phyloP scores from a whole-genome alignment of 1,284 basidiomycete genomes.

The Violaceomyces palustris region DNA sequence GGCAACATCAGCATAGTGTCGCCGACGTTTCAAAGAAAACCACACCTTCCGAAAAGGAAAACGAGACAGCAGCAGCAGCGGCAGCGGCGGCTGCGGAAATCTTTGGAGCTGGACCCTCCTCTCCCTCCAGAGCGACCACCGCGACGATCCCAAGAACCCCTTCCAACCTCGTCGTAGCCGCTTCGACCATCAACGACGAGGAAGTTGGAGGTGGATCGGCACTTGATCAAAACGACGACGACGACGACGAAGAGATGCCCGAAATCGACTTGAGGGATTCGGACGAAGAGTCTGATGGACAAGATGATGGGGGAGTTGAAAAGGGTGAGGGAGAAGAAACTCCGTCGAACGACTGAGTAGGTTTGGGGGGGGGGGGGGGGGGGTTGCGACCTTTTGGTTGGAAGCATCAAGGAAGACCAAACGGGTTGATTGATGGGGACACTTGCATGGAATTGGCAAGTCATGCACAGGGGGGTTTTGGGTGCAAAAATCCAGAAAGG shows the following conservation, averaged over 20 bases:
- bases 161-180: neutral
- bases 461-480: no score
- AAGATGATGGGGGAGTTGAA: neutral
- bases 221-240: conserved; percentile 9
- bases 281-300: conserved; percentile 15
- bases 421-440: no score
- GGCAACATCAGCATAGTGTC: neutral
- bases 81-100: neutral
- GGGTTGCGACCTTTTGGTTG: no score
- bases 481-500: no score
- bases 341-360: no score
- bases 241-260: conserved; percentile 36
- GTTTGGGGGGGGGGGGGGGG: no score
- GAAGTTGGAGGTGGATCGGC: conserved; percentile 1
- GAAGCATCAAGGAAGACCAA: no score
- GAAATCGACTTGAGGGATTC: conserved; percentile 28
- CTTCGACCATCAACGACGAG: neutral
- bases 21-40: neutral
- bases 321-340: neutral
- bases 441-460: no score
- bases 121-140: neutral
- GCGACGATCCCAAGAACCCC: neutral
- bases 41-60: neutral
- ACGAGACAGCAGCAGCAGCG: neutral
- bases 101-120: neutral